A percentile compares a stretch with the other conserved stretches of the same genome.
Conservation (phyloP, 2,329 filamentous ascomycete species). For the Fusarium keratoplasticum region DNA sequence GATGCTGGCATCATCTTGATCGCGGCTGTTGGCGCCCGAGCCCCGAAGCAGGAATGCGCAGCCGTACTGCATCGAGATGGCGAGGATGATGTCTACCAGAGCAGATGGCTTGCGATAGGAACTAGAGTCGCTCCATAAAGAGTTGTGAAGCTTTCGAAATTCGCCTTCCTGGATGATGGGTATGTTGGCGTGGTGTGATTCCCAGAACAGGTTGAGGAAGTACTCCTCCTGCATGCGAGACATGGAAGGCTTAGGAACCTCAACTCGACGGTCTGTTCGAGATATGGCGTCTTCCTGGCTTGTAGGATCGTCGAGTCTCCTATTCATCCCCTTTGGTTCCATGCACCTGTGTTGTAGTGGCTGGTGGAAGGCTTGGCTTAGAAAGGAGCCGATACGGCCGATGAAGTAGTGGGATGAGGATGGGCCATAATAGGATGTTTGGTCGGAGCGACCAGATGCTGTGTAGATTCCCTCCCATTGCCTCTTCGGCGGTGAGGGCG, state of each 20-base stretch:
- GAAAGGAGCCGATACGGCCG: conserved; percentile 52
- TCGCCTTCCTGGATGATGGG: not conserved
- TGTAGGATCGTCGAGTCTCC: conserved; percentile 9
- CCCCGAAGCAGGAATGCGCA: conserved; percentile 35
- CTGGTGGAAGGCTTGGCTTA: conserved; percentile 49
- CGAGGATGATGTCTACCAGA: conserved; percentile 65
- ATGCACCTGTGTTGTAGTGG: conserved; percentile 21
- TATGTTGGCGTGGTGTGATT: conserved; percentile 48
- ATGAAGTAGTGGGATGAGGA: conserved; percentile 60
- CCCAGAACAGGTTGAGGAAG: conserved; percentile 59
- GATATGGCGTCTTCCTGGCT: not conserved
- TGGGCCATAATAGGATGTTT: conserved; percentile 56
- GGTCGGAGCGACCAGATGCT: conserved; percentile 49
- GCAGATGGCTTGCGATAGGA: conserved; percentile 56
- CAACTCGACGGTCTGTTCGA: not conserved
- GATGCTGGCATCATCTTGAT: conserved; percentile 38
- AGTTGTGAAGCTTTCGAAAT: conserved; percentile 46
- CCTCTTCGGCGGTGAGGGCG: not conserved
- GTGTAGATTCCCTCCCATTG: not conserved
- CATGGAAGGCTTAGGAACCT: conserved; percentile 47
- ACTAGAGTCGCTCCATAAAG: conserved; percentile 48
- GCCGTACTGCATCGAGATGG: conserved; percentile 62
- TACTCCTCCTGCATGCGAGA: conserved; percentile 58
- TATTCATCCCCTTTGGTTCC: conserved; percentile 30
- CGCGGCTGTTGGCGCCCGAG: not conserved